phyloP scores from a whole-genome alignment of 2,329 filamentous ascomycete species.

The Trichoderma atrobrunneum region DNA sequence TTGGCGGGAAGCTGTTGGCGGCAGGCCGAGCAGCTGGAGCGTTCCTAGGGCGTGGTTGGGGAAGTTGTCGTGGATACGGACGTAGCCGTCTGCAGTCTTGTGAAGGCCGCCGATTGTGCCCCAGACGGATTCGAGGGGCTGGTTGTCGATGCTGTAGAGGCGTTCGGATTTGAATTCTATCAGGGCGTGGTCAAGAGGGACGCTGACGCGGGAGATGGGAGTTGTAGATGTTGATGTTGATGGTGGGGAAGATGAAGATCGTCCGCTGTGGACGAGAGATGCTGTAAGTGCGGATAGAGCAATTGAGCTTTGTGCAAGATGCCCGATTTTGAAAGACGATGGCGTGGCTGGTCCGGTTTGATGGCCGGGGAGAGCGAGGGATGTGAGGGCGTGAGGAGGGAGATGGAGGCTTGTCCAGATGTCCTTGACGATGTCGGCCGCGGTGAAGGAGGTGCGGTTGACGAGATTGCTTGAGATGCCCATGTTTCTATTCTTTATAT shows the following conservation, averaged over 20 bases:
- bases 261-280: slow-evolving; percentile 41
- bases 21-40: slow-evolving; percentile 42
- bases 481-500: neutral
- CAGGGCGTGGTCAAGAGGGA: slow-evolving; percentile 45
- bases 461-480: neutral
- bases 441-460: slow-evolving; percentile 16
- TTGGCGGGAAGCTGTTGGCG: slow-evolving; percentile 31
- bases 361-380: slow-evolving; percentile 21
- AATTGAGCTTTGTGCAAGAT: slow-evolving; percentile 52
- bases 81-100: slow-evolving; percentile 47
- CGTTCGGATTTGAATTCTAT: slow-evolving; percentile 54
- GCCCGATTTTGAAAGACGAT: slow-evolving; percentile 54
- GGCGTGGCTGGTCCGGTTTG: slow-evolving; percentile 32
- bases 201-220: slow-evolving; percentile 37
- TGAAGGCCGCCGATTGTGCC: slow-evolving; percentile 51
- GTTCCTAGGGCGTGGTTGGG: slow-evolving; percentile 47
- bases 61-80: slow-evolving; percentile 56
- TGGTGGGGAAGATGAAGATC: slow-evolving; percentile 18
- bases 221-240: neutral
- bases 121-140: slow-evolving; percentile 34
- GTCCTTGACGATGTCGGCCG: slow-evolving; percentile 19
- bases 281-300: slow-evolving; percentile 50
- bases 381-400: slow-evolving; percentile 11
- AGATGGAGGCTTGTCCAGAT: slow-evolving; percentile 22
- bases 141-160: slow-evolving; percentile 44